These are phyloP conservation scores for Hypoxylon cercidicola DNA, from an alignment of 495 filamentous ascomycete genomes.

Conservation along the genomic window DNA sequence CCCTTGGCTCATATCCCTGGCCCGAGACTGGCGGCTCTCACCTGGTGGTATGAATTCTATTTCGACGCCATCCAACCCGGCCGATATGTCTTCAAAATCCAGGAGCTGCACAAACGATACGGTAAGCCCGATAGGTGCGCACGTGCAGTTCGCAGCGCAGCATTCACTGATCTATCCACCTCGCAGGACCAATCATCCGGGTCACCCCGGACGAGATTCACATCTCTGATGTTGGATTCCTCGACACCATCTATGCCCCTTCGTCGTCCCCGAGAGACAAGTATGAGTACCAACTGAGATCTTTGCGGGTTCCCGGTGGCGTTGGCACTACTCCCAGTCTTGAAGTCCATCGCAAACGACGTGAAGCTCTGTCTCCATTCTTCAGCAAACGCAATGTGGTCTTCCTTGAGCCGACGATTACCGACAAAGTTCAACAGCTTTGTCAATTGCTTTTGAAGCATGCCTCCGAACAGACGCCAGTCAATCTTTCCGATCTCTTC, in stretches of 20 bases:
- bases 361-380: slow-evolving; percentile 50
- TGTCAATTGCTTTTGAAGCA: slow-evolving; percentile 45
- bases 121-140: slow-evolving; percentile 46
- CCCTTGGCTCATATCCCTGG: slow-evolving; percentile 58
- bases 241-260: slow-evolving; percentile 47
- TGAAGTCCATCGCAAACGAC: slow-evolving; percentile 49
- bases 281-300: slow-evolving; percentile 15
- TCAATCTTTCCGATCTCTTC: slow-evolving; percentile 55
- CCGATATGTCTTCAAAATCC: slow-evolving; percentile 54
- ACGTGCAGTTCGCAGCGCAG: slow-evolving; percentile 3
- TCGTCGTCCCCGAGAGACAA: slow-evolving; percentile 44
- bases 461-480: slow-evolving; percentile 43
- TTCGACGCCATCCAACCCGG: slow-evolving; percentile 56
- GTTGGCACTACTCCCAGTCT: slow-evolving; percentile 37
- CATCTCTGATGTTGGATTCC: slow-evolving; percentile 47
- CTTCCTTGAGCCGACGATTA: slow-evolving; percentile 45
- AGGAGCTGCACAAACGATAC: slow-evolving; percentile 60
- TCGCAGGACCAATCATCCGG: slow-evolving; percentile 52
- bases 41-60: slow-evolving; percentile 59
- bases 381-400: slow-evolving; percentile 51
- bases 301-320: slow-evolving; percentile 24
- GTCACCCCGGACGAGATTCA: slow-evolving; percentile 54
- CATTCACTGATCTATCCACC: slow-evolving; percentile 15
- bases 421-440: slow-evolving; percentile 50
- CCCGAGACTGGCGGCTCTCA: slow-evolving; percentile 59